A percentile compares a stretch with the other conserved stretches of the same genome.
These are phyloP conservation scores for Aspergillus piperis DNA, from an alignment of 2,329 filamentous ascomycete species.

Conservation along the genomic window DNA sequence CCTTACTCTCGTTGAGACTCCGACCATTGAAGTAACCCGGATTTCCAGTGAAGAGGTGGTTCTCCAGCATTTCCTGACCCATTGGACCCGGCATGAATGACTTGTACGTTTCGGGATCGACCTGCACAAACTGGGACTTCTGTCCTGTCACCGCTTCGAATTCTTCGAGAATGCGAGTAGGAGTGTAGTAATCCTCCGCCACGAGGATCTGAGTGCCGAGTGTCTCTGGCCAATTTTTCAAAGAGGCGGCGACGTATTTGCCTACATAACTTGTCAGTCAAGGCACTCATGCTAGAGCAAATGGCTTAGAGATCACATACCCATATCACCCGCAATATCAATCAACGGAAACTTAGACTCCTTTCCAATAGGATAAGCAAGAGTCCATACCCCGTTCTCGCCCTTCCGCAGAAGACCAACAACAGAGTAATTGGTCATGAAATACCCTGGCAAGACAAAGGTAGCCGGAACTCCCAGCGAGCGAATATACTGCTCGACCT, in stretches of 20 bases:
- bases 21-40: constrained; percentile 51
- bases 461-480: constrained; percentile 36
- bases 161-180: constrained; percentile 42
- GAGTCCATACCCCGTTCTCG: constrained; percentile 30
- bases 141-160: constrained; percentile 47
- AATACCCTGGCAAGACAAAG: constrained; percentile 46
- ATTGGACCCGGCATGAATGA: constrained; percentile 21
- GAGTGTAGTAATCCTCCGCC: constrained; percentile 44
- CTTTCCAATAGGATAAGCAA: constrained; percentile 27
- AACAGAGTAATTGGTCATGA: constrained; percentile 44
- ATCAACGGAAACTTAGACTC: constrained; percentile 46
- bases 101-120: constrained; percentile 29
- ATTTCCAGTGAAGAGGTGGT: constrained; percentile 54
- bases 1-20: constrained; percentile 5
- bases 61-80: constrained; percentile 55
- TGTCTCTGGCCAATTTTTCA: constrained; percentile 46
- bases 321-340: constrained; percentile 37
- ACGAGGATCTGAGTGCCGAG: constrained; percentile 49
- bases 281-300: too few relatives aligned
- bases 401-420: constrained; percentile 27
- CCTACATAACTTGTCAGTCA: background rate
- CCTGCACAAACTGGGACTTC: constrained; percentile 27
- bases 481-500: constrained; percentile 41
- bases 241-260: constrained; percentile 32
- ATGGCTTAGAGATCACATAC: constrained; percentile 3